phyloP scores from a whole-genome alignment of 768 basidiomycete species.

The Rossbeevera mucosa region DNA sequence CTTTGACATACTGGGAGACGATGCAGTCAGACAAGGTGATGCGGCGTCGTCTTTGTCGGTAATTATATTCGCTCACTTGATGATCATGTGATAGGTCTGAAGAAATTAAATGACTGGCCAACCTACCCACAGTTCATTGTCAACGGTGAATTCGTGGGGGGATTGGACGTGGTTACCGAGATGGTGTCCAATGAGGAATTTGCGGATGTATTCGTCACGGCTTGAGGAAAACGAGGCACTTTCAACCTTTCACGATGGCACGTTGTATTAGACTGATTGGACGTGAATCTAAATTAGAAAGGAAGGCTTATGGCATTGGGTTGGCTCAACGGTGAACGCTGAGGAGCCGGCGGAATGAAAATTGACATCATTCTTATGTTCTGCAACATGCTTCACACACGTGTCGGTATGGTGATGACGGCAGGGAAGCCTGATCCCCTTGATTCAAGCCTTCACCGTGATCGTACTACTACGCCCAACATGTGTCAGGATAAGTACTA shows the following conservation, averaged over 20 bases:
- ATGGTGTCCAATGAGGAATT: slow-evolving; percentile 82
- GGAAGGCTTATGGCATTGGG: not conserved
- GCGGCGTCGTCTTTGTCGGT: slow-evolving; percentile 2
- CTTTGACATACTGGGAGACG: slow-evolving; percentile 83
- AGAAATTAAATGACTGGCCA: slow-evolving; percentile 84
- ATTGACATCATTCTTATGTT: slow-evolving; percentile 1
- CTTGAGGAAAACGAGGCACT: not conserved
- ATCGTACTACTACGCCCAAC: not conserved
- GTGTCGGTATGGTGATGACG: not conserved
- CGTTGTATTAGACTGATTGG: not conserved
- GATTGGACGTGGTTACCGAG: slow-evolving; percentile 87
- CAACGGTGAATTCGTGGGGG: slow-evolving; percentile 91
- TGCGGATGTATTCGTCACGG: slow-evolving; percentile 35
- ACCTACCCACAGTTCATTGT: slow-evolving; percentile 85
- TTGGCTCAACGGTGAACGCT: not conserved
- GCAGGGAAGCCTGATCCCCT: not conserved
- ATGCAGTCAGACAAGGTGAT: slow-evolving; percentile 74
- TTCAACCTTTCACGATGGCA: not conserved
- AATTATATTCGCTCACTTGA: slow-evolving; percentile 2
- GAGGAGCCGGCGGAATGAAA: not conserved
- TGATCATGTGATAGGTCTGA: slow-evolving; percentile 45
- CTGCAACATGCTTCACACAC: slow-evolving; percentile 9
- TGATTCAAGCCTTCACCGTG: not conserved
- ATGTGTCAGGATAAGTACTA: not conserved
- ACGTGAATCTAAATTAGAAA: not conserved